Conservation (phyloP, 805 yeast genomes). For the Metschnikowia sp. region DNA sequence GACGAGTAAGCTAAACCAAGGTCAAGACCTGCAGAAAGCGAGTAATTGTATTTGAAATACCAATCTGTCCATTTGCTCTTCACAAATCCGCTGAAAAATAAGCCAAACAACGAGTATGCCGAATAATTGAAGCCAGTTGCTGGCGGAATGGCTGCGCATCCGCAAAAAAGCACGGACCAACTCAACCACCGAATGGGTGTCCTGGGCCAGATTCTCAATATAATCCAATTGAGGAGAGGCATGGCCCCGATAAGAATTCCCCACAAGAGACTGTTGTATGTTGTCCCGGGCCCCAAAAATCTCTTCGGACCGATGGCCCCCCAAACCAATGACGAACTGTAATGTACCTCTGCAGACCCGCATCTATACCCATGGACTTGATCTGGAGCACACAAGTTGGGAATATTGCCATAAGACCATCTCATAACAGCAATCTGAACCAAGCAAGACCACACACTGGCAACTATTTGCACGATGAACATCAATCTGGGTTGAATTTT, state of each 20-base stretch:
- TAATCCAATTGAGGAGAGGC: constrained; percentile 6
- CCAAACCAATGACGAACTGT: constrained; percentile 24
- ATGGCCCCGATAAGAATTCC: constrained; percentile 12
- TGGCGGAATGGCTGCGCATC: constrained; percentile 7
- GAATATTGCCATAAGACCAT: constrained; percentile 22
- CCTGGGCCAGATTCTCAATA: constrained; percentile 5
- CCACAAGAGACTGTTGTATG: constrained; percentile 13
- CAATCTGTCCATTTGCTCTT: constrained; percentile 7
- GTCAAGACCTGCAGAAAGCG: constrained; percentile 9
- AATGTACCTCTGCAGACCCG: constrained; percentile 20
- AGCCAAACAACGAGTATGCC: constrained; percentile 7
- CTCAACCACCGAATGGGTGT: constrained; percentile 8
- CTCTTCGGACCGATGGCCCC: constrained; percentile 37
- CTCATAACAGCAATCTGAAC: constrained; percentile 24
- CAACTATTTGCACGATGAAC: constrained; percentile 18
- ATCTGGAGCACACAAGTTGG: constrained; percentile 17
- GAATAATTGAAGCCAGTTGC: constrained; percentile 9
- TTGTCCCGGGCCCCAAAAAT: constrained; percentile 26
- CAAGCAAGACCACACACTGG: constrained; percentile 21
- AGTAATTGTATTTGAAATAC: constrained; percentile 9
- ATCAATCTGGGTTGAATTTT: constrained; percentile 19
- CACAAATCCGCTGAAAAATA: constrained; percentile 7
- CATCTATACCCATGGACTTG: constrained; percentile 19
- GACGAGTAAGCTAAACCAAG: constrained; percentile 10
- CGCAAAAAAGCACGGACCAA: constrained; percentile 6